phyloP scores from a whole-genome alignment of 176 grass and related monocot genomes.

The Oryza australiensis region DNA sequence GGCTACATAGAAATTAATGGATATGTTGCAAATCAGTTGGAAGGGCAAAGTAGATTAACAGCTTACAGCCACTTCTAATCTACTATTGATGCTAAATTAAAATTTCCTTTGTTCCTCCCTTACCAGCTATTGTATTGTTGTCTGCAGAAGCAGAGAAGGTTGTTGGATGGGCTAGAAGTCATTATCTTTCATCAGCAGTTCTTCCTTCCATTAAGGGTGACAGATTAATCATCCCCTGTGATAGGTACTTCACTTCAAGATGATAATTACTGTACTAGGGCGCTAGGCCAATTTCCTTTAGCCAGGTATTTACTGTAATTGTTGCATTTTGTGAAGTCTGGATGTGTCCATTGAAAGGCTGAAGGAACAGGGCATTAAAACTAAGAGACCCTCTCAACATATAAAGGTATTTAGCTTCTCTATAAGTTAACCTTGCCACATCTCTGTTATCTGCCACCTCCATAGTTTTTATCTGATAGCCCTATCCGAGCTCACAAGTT shows the following conservation, averaged over 20 bases:
- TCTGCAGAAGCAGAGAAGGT: constrained; percentile 82
- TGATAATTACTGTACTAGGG: constrained; percentile 15
- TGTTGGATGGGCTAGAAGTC: constrained; percentile 83
- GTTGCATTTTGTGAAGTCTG: constrained; percentile 61
- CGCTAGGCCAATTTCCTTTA: constrained; percentile 31
- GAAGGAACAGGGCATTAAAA: constrained; percentile 67
- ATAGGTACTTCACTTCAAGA: constrained; percentile 61
- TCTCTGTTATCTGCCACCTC: constrained; percentile 12
- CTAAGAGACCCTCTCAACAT: constrained; percentile 75
- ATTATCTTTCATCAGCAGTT: constrained; percentile 74
- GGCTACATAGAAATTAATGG: constrained; percentile 9
- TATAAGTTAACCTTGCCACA: constrained; percentile 14
- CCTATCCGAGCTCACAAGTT: constrained; percentile 21
- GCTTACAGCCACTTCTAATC: background rate
- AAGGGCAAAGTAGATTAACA: background rate
- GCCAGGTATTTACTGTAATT: constrained; percentile 16
- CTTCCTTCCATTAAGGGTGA: constrained; percentile 63
- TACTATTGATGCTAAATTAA: constrained; percentile 5
- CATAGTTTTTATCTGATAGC: constrained; percentile 15
- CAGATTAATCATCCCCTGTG: constrained; percentile 73
- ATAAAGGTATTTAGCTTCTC: constrained; percentile 59
- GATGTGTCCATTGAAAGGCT: constrained; percentile 78
- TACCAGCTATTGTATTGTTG: constrained; percentile 19
- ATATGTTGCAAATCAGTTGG: background rate
- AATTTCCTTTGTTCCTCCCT: constrained; percentile 12